Percentiles rank a stretch among this genome's conserved stretches.
Conservation (phyloP, 306 rosid species). For the Senna siamea region DNA sequence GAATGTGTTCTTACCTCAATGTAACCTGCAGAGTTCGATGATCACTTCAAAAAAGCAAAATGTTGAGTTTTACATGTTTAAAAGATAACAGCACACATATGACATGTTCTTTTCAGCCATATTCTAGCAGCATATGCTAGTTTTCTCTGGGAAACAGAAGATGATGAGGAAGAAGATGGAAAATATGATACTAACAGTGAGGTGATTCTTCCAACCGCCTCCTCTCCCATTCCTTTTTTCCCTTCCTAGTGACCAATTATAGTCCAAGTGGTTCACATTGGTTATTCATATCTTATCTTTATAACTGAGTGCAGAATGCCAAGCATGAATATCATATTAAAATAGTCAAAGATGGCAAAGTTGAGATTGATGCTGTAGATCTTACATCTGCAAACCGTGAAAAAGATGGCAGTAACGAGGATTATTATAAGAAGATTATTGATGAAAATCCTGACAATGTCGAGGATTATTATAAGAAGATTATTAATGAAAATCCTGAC, state of each 20-base stretch:
- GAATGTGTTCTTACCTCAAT: conserved; percentile 18
- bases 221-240: not conserved
- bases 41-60: conserved; percentile 23
- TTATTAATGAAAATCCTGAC: no score
- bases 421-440: no score
- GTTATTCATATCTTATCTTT: conserved; percentile 35
- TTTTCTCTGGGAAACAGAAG: conserved; percentile 81
- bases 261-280: conserved; percentile 20
- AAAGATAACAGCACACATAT: conserved; percentile 31
- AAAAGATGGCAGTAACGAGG: conserved; percentile 38
- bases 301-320: conserved; percentile 46
- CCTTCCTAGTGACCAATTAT: not conserved
- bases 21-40: conserved; percentile 24
- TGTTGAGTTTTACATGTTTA: conserved; percentile 19
- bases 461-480: no score
- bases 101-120: conserved; percentile 57
- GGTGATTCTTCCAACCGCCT: conserved; percentile 42
- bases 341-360: conserved; percentile 31
- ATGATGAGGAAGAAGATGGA: conserved; percentile 46
- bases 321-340: conserved; percentile 30
- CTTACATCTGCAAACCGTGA: conserved; percentile 30
- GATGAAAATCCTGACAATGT: no score
- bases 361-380: conserved; percentile 39
- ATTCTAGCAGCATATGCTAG: conserved; percentile 82
- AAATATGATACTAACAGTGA: conserved; percentile 31